Evolutionary conservation across 208 protist genomes (phyloP).

Genomic region (Trypanosomatidae sp.): DNA sequence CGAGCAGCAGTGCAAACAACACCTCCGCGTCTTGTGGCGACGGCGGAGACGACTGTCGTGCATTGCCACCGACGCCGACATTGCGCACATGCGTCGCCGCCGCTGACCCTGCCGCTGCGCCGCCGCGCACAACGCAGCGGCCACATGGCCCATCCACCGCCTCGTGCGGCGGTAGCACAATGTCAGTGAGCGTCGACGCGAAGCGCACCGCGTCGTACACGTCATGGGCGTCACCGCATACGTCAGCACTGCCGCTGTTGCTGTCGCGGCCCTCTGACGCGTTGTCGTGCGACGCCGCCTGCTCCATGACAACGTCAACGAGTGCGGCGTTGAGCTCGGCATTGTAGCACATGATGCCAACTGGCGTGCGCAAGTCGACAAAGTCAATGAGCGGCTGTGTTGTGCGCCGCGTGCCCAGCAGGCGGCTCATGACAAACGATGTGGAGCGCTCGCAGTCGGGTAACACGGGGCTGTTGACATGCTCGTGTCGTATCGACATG

Average conservation of each 20-base stretch:
- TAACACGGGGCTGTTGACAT: slow-evolving; percentile 44
- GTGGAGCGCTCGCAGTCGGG: slow-evolving; percentile 15
- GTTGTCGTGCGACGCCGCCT: slow-evolving; percentile 29
- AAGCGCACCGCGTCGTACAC: slow-evolving; percentile 36
- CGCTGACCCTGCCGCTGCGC: too few species aligned
- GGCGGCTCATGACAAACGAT: slow-evolving; percentile 38
- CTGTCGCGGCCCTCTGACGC: neutral
- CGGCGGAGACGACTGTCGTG: too few species aligned
- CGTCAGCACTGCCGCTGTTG: slow-evolving; percentile 4
- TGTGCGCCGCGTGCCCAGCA: slow-evolving; percentile 22
- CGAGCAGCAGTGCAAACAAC: slow-evolving; percentile 47
- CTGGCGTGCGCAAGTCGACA: slow-evolving; percentile 54
- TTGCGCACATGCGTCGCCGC: too few species aligned
- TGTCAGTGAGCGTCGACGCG: slow-evolving; percentile 22
- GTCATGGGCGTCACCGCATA: too few species aligned
- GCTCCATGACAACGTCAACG: too few species aligned
- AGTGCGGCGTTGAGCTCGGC: slow-evolving; percentile 49
- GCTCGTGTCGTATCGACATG: slow-evolving; percentile 74
- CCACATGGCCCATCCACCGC: slow-evolving; percentile 38
- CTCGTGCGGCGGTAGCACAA: slow-evolving; percentile 15
- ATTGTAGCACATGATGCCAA: slow-evolving; percentile 78
- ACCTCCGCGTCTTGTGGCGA: too few species aligned
- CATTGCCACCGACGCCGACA: slow-evolving; percentile 11
- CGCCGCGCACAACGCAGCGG: neutral
- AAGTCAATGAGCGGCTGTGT: slow-evolving; percentile 66